Evolutionary conservation across 2,329 filamentous ascomycete species (phyloP), one percentile per base, ranked within the genome.

Genomic region (Aspergillus melleus): DNA sequence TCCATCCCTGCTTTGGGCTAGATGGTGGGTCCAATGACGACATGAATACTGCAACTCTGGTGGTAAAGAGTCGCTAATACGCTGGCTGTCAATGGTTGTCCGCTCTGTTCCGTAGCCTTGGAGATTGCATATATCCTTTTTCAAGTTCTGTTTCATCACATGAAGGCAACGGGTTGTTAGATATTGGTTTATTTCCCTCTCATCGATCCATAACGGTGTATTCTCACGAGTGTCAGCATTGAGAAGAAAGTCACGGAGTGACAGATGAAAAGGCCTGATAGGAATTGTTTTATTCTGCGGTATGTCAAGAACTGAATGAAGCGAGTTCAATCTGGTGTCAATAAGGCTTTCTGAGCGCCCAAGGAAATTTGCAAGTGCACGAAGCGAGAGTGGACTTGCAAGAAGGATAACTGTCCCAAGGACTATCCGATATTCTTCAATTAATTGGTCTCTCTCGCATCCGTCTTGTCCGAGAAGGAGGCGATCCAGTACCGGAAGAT

Each of bases 181-280:
- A 24, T 59, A 61, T 30, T 65, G 12, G 55, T 79, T 70, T 52
- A 65, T 67, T 10, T 58, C 47, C 58, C 64, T 70, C 62, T 75
- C 67, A 52, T 78, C 61, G 57, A 74, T 65, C 66, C 68, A 67
- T 63, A 75, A 70, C 2, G 42, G 42, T 6, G 42, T 46, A 6
- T 6, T 2, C 1, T 24, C 20, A 6, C 32, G 9, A 22, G 32
- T 53, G 2, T 29, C 2, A 2, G 44, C 12, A 49, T 68, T 57
- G 22, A 74, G 59, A 14, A 74, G 68, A 54, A 70, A 74, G 58
- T 75, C 69, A 49, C 69, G 67, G 51, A 76, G 75, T 52, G 71
- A 75, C 55, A 68, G 59, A 60, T 72, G 69, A 10, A 70, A 59
- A 4, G 71, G 46, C 20, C 61, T 36, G 11, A 69, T 44, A 12